Percentiles rank a stretch among this genome's conserved stretches.
These are phyloP conservation scores for Colletotrichum lini DNA, from an alignment of 2,329 filamentous ascomycete genomes.

Conservation along the genomic window DNA sequence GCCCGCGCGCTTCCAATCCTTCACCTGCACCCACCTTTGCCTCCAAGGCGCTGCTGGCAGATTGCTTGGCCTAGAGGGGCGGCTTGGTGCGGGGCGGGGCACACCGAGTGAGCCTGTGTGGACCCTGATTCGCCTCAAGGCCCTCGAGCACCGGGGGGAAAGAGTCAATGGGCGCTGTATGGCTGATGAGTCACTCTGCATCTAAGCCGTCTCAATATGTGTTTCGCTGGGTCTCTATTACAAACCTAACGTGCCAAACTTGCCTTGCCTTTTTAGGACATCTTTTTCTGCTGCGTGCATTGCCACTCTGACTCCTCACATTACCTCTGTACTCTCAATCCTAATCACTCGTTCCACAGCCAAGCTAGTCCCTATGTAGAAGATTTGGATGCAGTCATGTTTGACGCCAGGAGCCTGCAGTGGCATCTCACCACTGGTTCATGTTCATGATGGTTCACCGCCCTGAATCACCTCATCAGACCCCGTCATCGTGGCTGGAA, in stretches of 20 bases:
- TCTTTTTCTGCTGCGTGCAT: slow-evolving; percentile 16
- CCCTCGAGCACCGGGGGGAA: slow-evolving; percentile 2
- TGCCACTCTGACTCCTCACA: slow-evolving; percentile 35
- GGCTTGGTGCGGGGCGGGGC: slow-evolving; percentile 28
- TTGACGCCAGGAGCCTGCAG: background rate
- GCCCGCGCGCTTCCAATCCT: slow-evolving; percentile 24
- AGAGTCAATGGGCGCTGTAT: slow-evolving; percentile 30
- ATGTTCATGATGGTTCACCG: background rate
- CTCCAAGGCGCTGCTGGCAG: slow-evolving; percentile 6
- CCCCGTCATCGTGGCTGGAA: slow-evolving; percentile 1
- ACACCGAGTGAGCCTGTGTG: slow-evolving; percentile 31
- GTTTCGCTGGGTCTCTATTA: slow-evolving; percentile 3
- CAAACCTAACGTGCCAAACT: background rate
- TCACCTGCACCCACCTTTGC: background rate
- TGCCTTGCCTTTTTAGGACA: slow-evolving; percentile 7
- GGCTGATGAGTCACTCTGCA: slow-evolving; percentile 38
- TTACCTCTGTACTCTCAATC: background rate
- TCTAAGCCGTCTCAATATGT: slow-evolving; percentile 7
- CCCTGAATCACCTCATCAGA: slow-evolving; percentile 16
- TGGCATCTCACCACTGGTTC: background rate
- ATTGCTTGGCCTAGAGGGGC: slow-evolving; percentile 11
- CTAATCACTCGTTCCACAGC: background rate
- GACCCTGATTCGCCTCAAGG: slow-evolving; percentile 29
- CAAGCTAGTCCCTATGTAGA: slow-evolving; percentile 7
- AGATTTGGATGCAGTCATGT: slow-evolving; percentile 6